Evolutionary conservation across 73 alveolate species (phyloP).

Genomic region (Tetrahymena thermophila): DNA sequence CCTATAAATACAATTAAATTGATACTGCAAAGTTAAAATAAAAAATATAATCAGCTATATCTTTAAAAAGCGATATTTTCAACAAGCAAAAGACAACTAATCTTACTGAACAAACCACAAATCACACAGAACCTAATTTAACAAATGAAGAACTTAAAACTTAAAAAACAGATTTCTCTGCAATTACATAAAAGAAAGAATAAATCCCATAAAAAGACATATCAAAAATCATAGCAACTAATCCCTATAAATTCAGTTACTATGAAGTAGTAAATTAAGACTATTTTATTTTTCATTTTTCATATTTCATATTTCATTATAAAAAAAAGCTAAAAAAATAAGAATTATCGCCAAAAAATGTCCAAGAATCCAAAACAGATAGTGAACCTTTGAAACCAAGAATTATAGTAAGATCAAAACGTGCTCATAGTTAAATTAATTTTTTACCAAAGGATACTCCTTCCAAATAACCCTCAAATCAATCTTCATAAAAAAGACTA

Average conservation of each 20-base stretch:
- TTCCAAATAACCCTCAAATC: not conserved
- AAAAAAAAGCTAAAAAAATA: not conserved
- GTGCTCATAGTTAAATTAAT: not conserved
- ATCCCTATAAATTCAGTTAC: not conserved
- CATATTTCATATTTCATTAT: not conserved
- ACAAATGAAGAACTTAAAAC: not conserved
- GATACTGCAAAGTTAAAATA: not conserved
- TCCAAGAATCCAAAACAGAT: not conserved
- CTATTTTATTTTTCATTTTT: not conserved
- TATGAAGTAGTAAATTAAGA: not conserved
- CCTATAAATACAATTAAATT: not conserved
- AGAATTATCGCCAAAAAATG: not conserved
- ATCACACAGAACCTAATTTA: not conserved
- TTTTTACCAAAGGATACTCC: not conserved
- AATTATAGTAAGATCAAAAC: not conserved
- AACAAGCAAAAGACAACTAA: not conserved
- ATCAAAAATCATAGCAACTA: not conserved
- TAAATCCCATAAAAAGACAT: not conserved
- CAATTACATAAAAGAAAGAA: not conserved
- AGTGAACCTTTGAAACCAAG: not conserved
- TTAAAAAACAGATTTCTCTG: not conserved
- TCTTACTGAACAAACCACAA: not conserved
- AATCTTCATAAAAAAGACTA: not conserved
- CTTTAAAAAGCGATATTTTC: not conserved
- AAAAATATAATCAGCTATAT: not conserved